Evolutionary conservation across 306 rosid genomes (phyloP).

Genomic region (Cicer cuneatum): DNA sequence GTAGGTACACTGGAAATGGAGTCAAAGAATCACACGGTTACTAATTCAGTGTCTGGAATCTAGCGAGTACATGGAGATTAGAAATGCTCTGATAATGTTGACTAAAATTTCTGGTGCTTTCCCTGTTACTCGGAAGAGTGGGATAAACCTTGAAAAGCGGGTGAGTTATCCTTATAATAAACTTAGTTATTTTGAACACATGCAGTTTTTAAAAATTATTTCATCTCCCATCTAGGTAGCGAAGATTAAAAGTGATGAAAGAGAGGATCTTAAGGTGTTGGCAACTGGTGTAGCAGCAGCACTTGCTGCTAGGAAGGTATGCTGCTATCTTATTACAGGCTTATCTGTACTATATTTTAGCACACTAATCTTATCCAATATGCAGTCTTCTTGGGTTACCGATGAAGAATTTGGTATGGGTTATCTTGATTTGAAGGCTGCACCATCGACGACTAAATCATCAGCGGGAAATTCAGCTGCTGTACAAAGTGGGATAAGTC

Average conservation of each 20-base stretch:
- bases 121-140: conserved; percentile 96
- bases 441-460: conserved; percentile 71
- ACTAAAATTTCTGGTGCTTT: conserved; percentile 91
- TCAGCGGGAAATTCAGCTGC: conserved; percentile 60
- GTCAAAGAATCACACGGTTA: conserved; percentile 90
- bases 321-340: conserved; percentile 22
- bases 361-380: conserved; percentile 12
- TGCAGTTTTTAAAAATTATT: conserved; percentile 8
- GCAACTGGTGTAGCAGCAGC: conserved; percentile 98
- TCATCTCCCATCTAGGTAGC: conserved; percentile 64
- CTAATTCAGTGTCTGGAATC: conserved; percentile 96
- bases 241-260: conserved; percentile 94
- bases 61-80: conserved; percentile 95
- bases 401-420: conserved; percentile 99
- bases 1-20: conserved; percentile 99
- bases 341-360: conserved; percentile 20
- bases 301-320: conserved; percentile 95
- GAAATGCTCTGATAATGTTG: conserved; percentile 92
- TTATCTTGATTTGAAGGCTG: conserved; percentile 76
- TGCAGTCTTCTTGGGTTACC: conserved; percentile 94
- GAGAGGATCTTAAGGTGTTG: conserved; percentile 98
- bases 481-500: conserved; percentile 58
- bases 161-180: conserved; percentile 48
- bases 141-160: conserved; percentile 94
- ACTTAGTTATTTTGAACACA: conserved; percentile 19